Conservation (phyloP, 2,329 filamentous ascomycete species). For the Beauveria varroae region DNA sequence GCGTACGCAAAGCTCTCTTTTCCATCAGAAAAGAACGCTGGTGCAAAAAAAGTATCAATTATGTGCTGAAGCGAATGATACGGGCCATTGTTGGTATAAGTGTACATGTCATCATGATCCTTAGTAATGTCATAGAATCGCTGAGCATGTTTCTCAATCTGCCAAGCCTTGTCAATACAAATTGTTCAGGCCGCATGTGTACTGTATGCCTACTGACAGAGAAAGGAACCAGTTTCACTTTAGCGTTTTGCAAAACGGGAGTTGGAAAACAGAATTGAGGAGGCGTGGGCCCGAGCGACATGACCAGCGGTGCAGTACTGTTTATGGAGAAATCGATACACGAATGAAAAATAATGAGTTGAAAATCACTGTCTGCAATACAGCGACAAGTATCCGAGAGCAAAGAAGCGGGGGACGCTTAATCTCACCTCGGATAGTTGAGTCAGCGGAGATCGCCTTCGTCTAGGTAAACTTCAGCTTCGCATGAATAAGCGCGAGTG, state of each 20-base stretch:
- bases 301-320: neutral
- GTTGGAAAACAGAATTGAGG: neutral
- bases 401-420: neutral
- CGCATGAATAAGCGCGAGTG: neutral
- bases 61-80: neutral
- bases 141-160: constrained; percentile 4
- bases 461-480: neutral
- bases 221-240: constrained; percentile 1
- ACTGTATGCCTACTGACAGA: neutral
- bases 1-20: neutral
- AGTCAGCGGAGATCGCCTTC: neutral
- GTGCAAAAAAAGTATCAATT: neutral
- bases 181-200: neutral
- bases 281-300: neutral
- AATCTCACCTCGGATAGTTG: neutral
- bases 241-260: neutral
- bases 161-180: neutral
- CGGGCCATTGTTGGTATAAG: neutral
- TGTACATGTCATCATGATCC: constrained; percentile 4
- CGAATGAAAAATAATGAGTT: neutral
- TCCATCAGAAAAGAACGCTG: neutral
- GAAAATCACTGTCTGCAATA: neutral
- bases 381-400: neutral
- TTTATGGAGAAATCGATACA: neutral
- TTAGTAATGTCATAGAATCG: constrained; percentile 3